Base-by-base conservation (phyloP, 257 asterid genomes). In the Ajuga chamaepitys region DNA sequence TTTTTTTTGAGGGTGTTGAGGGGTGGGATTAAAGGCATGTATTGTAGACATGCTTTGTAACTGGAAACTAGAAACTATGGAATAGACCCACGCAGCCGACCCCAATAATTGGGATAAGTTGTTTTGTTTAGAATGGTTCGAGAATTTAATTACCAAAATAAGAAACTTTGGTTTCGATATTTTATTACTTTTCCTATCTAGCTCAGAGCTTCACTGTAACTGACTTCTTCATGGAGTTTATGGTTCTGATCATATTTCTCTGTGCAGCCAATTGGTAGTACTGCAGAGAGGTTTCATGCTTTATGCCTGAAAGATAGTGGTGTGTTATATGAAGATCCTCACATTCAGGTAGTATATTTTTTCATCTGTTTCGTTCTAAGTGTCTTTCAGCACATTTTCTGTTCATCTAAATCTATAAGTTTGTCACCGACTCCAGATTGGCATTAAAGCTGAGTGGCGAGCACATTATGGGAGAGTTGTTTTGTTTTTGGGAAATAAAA, bases 391-490 rank as follows among this genome's bases (percentile, higher is more conserved):
- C 68, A 41, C 11, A 37, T 22, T 12, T 62, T 34, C 13, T 66
- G 18, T 57, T 62, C 12, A 45, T 35, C 65, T 57, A 52, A 55
- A 37, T 68, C 16, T 25, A 64, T 47, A 34, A 21, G 51, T 46
- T 75, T 59, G 51, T 64, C 48, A 54, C 61, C 58, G 42, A 58
- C 71, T 67, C 67, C 80, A 91, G 98, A 86, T 91, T 80, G 98
- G 98, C 76, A 85, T 85, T 72, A 91, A 91, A 83, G 95, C 95
- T 16, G 98, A 91, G 55, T 91, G 98, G 98, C 81, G 88, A 70
- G 87, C 85, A 18, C 95, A 86, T 73, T 95, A 85, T 5, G 96
- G 96, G 70, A 84, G 95, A 62, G 77, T 91, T 67, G 85, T 91
- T 72, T 94, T 91, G 70, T 91, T 88, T 86, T 85, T 91, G 77